Evolutionary conservation across 257 asterid genomes (phyloP).

Genomic region (Dorcoceras hygrometricum): DNA sequence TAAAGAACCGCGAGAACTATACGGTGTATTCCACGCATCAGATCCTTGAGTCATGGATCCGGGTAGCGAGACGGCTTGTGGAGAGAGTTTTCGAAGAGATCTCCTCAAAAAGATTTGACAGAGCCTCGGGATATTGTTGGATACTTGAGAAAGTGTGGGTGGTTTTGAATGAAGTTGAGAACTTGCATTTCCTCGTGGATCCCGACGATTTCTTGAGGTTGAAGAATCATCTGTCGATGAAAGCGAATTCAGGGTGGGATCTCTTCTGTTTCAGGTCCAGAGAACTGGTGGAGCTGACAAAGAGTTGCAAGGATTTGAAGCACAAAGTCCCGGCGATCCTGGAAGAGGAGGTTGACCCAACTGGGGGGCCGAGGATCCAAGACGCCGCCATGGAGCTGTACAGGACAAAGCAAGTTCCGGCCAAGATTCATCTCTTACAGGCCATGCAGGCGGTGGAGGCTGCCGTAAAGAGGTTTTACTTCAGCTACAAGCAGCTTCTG

Average conservation of each 20-base stretch:
- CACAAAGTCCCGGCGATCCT: conserved; percentile 75
- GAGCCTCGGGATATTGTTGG: conserved; percentile 63
- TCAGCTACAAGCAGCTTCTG: conserved; percentile 65
- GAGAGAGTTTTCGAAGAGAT: conserved; percentile 44
- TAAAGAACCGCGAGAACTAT: conserved; percentile 55
- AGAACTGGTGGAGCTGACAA: conserved; percentile 59
- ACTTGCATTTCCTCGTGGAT: conserved; percentile 70
- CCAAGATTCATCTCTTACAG: conserved; percentile 70
- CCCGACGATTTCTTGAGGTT: conserved; percentile 82
- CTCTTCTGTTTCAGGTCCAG: conserved; percentile 75
- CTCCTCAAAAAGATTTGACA: conserved; percentile 31
- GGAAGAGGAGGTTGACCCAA: conserved; percentile 84
- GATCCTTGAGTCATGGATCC: conserved; percentile 77
- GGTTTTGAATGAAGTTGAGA: conserved; percentile 53
- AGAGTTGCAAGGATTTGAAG: conserved; percentile 59
- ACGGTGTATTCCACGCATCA: conserved; percentile 64
- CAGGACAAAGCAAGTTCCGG: conserved; percentile 36
- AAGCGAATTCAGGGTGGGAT: conserved; percentile 56
- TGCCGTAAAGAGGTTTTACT: conserved; percentile 72
- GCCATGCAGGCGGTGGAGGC: conserved; percentile 89
- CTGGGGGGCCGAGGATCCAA: conserved; percentile 87
- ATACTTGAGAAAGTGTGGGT: conserved; percentile 65
- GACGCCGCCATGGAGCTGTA: conserved; percentile 85
- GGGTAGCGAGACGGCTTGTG: conserved; percentile 44
- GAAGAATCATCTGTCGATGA: conserved; percentile 60